Evolutionary conservation across 257 asterid species (phyloP).

Genomic region (Capsicum baccatum): DNA sequence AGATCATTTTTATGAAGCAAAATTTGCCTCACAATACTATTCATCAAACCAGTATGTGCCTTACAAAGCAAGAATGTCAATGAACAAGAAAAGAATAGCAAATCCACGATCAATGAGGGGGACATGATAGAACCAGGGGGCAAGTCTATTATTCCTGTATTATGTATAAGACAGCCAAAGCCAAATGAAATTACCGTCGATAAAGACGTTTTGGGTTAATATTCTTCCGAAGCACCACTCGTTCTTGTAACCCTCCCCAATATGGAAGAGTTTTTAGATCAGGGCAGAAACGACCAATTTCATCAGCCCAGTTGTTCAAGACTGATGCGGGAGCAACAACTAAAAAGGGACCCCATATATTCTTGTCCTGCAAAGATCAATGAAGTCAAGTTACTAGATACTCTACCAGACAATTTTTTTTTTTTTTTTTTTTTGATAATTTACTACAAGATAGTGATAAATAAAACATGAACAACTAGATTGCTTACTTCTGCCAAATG

Average conservation of each 20-base stretch:
- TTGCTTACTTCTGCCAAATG: constrained; percentile 92
- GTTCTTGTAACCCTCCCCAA: constrained; percentile 94
- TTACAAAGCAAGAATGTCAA: neutral
- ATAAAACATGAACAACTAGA: constrained; percentile 27
- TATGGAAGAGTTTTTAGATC: constrained; percentile 94
- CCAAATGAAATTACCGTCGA: constrained; percentile 62
- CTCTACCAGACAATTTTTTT: neutral
- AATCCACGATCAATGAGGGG: neutral
- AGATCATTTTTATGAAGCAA: constrained; percentile 11
- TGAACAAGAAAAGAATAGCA: constrained; percentile 4
- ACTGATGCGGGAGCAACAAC: constrained; percentile 99
- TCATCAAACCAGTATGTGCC: neutral
- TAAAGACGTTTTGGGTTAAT: constrained; percentile 96
- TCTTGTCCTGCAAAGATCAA: constrained; percentile 69
- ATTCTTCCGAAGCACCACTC: constrained; percentile 87
- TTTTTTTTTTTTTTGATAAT: neutral
- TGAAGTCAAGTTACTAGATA: constrained; percentile 37
- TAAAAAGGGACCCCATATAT: constrained; percentile 98
- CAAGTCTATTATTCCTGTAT: neutral
- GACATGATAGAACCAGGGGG: constrained; percentile 11
- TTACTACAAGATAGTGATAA: constrained; percentile 14
- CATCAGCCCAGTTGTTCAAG: constrained; percentile 98
- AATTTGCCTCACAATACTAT: constrained; percentile 11
- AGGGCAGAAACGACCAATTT: constrained; percentile 97
- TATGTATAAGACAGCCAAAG: neutral